phyloP scores from a whole-genome alignment of 176 grass and related monocot genomes.

The Triticum urartu region DNA sequence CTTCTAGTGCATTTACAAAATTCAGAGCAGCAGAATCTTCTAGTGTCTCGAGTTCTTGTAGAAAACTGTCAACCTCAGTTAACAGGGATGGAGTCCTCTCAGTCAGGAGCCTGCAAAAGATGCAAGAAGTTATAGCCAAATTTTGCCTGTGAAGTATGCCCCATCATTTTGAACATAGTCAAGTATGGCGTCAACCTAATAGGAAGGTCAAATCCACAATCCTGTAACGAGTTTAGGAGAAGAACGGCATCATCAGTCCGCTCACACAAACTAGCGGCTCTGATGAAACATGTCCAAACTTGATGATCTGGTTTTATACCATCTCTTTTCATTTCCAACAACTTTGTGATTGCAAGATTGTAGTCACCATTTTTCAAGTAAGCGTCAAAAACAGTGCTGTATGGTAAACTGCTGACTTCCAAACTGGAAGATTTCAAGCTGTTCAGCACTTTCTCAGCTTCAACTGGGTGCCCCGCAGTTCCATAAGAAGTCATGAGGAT shows the following conservation, averaged over 20 bases:
- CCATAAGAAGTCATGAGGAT: conserved; percentile 95
- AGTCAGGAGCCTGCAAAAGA: conserved; percentile 67
- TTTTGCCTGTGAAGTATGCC: background rate
- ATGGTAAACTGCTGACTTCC: conserved; percentile 74
- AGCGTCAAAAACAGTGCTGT: conserved; percentile 81
- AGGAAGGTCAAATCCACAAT: conserved; percentile 87
- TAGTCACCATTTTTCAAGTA: conserved; percentile 91
- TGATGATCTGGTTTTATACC: conserved; percentile 85
- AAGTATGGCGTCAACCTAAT: conserved; percentile 55
- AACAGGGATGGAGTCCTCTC: conserved; percentile 51
- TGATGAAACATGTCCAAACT: conserved; percentile 95
- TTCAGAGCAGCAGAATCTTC: conserved; percentile 80
- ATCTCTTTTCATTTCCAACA: conserved; percentile 74
- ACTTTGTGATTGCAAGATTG: conserved; percentile 60
- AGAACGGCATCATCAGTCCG: conserved; percentile 61
- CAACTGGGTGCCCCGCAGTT: conserved; percentile 56
- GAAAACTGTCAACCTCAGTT: conserved; percentile 51
- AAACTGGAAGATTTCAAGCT: conserved; percentile 68
- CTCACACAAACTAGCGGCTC: conserved; percentile 90
- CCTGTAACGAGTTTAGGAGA: conserved; percentile 68
- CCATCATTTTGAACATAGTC: conserved; percentile 12
- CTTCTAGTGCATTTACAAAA: conserved; percentile 95
- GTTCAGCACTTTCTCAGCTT: conserved; percentile 87
- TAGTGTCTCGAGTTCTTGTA: conserved; percentile 49
- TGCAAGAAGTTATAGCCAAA: conserved; percentile 27